phyloP scores from a whole-genome alignment of 805 yeast genomes.

The Tetrapisispora phaffii region DNA sequence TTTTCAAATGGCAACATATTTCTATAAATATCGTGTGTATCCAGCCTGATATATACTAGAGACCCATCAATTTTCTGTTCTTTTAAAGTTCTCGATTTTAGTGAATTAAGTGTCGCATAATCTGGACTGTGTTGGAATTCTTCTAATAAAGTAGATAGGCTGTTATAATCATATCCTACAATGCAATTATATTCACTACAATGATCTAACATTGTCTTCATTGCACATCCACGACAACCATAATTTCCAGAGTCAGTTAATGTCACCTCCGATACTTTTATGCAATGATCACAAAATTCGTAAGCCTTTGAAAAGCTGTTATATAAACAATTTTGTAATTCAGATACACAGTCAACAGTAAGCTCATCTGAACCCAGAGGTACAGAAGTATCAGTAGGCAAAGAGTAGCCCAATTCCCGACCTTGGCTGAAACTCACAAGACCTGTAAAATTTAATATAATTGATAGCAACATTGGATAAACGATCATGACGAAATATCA shows the following conservation, averaged over 20 bases:
- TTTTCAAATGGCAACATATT: neutral
- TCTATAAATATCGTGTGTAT: neutral
- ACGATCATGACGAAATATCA: neutral
- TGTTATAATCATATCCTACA: no score
- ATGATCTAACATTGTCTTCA: neutral
- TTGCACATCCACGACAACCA: neutral
- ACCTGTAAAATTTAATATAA: neutral
- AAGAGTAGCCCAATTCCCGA: neutral
- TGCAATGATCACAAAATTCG: slow-evolving; percentile 1
- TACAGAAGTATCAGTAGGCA: no score
- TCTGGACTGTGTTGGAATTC: neutral
- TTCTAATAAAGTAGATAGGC: neutral
- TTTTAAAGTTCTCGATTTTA: no score
- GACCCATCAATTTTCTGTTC: neutral
- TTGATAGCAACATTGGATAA: neutral
- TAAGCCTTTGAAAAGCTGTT: neutral
- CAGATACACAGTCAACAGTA: neutral
- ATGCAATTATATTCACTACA: neutral
- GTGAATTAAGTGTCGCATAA: neutral
- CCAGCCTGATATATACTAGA: neutral
- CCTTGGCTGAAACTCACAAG: neutral
- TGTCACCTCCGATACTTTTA: neutral
- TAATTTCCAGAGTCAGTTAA: neutral
- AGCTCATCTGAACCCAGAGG: neutral
- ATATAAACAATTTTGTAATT: neutral